Conservation (phyloP, 116 monocot genomes). For the Papilionanthe hybrid region DNA sequence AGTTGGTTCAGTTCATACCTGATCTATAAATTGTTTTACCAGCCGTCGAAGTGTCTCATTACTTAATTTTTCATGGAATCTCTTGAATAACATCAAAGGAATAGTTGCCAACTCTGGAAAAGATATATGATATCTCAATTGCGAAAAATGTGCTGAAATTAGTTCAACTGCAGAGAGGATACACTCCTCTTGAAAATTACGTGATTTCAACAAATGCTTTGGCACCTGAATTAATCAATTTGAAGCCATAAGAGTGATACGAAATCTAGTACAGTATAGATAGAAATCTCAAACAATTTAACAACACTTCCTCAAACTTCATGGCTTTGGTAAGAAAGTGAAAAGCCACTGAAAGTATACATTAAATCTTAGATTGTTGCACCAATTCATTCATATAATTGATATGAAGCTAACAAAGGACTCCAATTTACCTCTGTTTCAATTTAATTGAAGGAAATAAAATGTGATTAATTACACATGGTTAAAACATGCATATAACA, state of each 20-base stretch:
- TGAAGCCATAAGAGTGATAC: not conserved
- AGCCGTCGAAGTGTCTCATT: slow-evolving; percentile 49
- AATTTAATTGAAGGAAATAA: not conserved
- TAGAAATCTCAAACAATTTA: not conserved
- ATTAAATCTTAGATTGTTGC: not conserved
- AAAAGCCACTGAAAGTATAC: not conserved
- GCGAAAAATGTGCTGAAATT: slow-evolving; percentile 64
- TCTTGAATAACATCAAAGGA: slow-evolving; percentile 72
- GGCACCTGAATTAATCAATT: slow-evolving; percentile 42
- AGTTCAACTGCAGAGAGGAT: slow-evolving; percentile 55
- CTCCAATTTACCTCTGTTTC: not conserved
- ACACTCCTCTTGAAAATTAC: slow-evolving; percentile 54
- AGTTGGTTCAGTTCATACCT: slow-evolving; percentile 40
- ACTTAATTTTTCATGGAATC: slow-evolving; percentile 42
- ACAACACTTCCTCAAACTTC: not conserved
- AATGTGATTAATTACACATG: not conserved
- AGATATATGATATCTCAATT: slow-evolving; percentile 85
- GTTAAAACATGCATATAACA: not conserved
- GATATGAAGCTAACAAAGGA: not conserved
- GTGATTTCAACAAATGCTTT: slow-evolving; percentile 58
- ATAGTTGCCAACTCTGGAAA: slow-evolving; percentile 82
- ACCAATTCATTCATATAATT: not conserved
- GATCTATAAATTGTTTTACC: slow-evolving; percentile 79
- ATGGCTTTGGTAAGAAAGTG: not conserved
- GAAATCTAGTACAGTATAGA: not conserved